These are phyloP conservation scores for Podospora fimiseda DNA, from an alignment of 495 filamentous ascomycete species.

Conservation along the genomic window DNA sequence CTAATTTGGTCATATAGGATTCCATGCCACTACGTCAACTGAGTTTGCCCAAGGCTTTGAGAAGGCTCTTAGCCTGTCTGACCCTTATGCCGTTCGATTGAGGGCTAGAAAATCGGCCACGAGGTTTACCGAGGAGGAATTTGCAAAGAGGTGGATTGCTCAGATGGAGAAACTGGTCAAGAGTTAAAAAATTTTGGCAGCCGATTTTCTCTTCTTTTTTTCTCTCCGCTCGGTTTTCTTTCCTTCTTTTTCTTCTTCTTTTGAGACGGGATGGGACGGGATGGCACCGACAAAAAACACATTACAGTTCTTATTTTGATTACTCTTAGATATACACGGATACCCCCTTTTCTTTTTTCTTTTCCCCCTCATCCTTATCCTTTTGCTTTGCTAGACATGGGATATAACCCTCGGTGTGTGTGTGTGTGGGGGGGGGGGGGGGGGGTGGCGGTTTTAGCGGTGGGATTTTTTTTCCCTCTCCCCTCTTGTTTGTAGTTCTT, in stretches of 20 bases:
- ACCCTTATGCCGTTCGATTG: conserved; percentile 60
- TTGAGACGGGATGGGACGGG: too few species aligned
- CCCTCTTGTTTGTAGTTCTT: too few species aligned
- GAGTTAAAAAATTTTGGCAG: conserved; percentile 5
- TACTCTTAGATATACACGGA: conserved; percentile 16
- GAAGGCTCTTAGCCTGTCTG: conserved; percentile 60
- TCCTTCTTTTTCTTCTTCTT: neutral
- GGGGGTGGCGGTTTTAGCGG: too few species aligned
- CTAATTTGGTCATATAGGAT: conserved; percentile 49
- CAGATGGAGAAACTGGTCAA: conserved; percentile 65
- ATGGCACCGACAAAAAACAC: too few species aligned
- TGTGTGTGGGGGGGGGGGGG: too few species aligned
- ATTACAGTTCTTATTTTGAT: neutral
- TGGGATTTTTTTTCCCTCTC: too few species aligned
- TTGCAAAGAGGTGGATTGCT: conserved; percentile 64
- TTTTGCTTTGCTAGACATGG: too few species aligned
- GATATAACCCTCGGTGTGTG: too few species aligned
- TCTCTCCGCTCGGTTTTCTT: neutral
- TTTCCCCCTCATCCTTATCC: too few species aligned
- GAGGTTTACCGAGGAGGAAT: conserved; percentile 83
- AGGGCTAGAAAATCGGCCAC: conserved; percentile 69
- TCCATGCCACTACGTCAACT: conserved; percentile 66
- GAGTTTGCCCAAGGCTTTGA: conserved; percentile 77
- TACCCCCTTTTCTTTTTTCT: conserved; percentile 15
- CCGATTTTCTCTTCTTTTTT: neutral